Evolutionary conservation across 768 basidiomycete species (phyloP).

Genomic region (Sporobolomyces phaffii): DNA sequence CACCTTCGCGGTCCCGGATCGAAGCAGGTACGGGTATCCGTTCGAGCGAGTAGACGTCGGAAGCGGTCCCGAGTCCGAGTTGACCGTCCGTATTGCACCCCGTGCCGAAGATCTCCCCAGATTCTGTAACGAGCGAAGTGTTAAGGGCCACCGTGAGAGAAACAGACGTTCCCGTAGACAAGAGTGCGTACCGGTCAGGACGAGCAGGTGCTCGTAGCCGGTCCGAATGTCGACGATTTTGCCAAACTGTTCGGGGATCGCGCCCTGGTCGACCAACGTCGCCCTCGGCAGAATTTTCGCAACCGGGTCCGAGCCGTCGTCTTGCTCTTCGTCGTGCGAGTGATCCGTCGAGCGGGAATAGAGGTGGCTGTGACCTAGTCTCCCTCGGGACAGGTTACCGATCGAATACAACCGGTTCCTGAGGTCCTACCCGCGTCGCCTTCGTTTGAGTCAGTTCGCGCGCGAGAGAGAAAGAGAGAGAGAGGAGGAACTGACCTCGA

Average conservation of each 20-base stretch:
- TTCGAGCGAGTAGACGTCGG: conserved; percentile 21
- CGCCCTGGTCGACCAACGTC: not conserved
- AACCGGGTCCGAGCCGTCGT: conserved; percentile 10
- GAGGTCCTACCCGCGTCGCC: not conserved
- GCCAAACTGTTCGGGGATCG: not conserved
- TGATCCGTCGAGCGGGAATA: not conserved
- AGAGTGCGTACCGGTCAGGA: conserved; percentile 26
- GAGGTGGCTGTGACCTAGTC: conserved; percentile 8
- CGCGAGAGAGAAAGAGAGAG: not conserved
- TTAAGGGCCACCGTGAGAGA: too few relatives aligned
- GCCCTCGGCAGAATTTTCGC: conserved; percentile 2
- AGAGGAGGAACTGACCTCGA: not conserved
- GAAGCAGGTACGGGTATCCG: not conserved
- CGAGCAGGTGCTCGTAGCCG: conserved; percentile 33
- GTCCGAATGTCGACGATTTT: conserved; percentile 16
- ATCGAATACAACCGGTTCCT: conserved; percentile 21
- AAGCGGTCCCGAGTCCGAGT: conserved; percentile 12
- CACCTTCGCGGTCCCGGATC: conserved; percentile 16
- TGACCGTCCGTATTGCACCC: conserved; percentile 40
- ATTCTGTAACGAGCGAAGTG: too few relatives aligned
- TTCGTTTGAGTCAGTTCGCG: not conserved
- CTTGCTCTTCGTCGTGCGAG: not conserved
- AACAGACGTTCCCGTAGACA: too few relatives aligned
- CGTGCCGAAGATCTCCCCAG: conserved; percentile 26
- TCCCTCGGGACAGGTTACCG: conserved; percentile 25